Evolutionary conservation across 345 rosid genomes (phyloP).

Genomic region (Populus euphratica): DNA sequence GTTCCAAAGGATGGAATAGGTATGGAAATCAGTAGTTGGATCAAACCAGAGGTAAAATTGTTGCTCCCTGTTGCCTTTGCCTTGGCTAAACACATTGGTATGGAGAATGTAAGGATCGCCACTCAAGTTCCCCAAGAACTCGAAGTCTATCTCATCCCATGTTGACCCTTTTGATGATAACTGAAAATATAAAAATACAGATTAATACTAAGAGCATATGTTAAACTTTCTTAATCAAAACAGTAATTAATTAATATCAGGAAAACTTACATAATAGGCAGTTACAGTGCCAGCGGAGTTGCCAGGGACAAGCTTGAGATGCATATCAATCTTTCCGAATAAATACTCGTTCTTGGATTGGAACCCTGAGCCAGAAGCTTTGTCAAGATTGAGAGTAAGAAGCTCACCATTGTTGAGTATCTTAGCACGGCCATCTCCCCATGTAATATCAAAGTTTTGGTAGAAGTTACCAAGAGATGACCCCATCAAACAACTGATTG

Average conservation of each 20-base stretch:
- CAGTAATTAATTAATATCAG: background rate
- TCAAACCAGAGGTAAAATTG: background rate
- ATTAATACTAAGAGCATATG: background rate
- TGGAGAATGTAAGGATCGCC: background rate
- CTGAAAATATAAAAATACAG: background rate
- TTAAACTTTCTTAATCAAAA: background rate
- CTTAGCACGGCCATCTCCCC: background rate
- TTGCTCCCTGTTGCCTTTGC: background rate
- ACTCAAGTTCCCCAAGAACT: background rate
- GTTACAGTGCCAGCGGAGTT: background rate
- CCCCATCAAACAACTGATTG: background rate
- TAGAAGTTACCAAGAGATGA: background rate
- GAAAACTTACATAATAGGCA: background rate
- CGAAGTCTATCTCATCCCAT: background rate
- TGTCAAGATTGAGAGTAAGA: background rate
- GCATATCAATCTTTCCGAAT: background rate
- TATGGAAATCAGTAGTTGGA: background rate
- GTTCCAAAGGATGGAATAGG: background rate
- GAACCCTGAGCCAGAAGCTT: background rate
- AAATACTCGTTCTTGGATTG: background rate
- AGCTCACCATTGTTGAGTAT: background rate
- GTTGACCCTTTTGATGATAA: background rate
- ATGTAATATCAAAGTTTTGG: background rate
- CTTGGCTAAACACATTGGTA: background rate
- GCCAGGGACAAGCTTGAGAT: background rate